Base-by-base conservation (phyloP, 768 basidiomycete genomes). In the Gloeopeniophorella convolvens region DNA sequence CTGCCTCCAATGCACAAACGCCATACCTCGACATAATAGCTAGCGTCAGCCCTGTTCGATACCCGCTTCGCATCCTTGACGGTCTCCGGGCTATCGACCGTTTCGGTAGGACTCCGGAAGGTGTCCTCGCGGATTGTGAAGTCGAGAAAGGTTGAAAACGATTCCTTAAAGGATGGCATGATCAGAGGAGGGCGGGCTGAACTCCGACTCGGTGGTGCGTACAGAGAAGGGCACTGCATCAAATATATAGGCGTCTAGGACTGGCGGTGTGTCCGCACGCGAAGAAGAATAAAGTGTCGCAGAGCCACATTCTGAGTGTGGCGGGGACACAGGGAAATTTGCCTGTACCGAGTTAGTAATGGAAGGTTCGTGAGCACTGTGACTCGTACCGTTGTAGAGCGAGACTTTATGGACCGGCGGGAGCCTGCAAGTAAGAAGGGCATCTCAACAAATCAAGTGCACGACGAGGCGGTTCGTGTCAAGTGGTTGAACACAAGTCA, bases 161-260 rank as follows among this genome's bases (percentile, higher is more conserved):
- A 58, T 20, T 50, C 57, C 57, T 58, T n/a, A 3, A 20, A 32
- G 24, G 20, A 40, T 33, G 21, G 42, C 20, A 21, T 42, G 5
- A 37, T 45, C 4, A 48, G 36, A n/a, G 18, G 23, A 13, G 18
- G n/a, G 16, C 33, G 33, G n/a, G 24, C 43, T 8, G 34, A 18
- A 39, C 18, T 33, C n/a, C 12, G 20, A 40, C 24, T 4, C 12
- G 21, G n/a, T 13, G 31, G 9, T 34, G 31, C 50, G 9, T 42
- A 60, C 59, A 26, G 59, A 60, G 46, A 60, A 60, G 12, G 59
- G 59, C 18, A 45, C 48, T 20, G 57, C 32, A 33, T 60, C 59
- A 28, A 60, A 55, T 1, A 44, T 46, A 30, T 55, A 53, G 18
- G 57, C 24, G 23, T 56, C 48, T n/a, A 53, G 28, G 28, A 60